These are phyloP conservation scores for Wickerhamomyces hampshirensis DNA, from an alignment of 805 yeast genomes.

Conservation along the genomic window DNA sequence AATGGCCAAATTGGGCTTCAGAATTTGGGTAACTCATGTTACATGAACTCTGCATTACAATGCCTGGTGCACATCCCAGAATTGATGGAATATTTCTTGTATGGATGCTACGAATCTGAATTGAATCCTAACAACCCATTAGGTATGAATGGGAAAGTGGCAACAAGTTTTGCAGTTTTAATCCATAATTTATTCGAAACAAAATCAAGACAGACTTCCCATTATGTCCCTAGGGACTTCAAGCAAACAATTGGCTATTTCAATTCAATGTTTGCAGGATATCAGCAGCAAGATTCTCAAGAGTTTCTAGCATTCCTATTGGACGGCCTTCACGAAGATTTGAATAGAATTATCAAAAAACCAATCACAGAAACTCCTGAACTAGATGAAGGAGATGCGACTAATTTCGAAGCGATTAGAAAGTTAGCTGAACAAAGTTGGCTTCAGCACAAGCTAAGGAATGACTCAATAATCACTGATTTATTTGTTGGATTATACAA, in stretches of 20 bases:
- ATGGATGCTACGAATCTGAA: constrained; percentile 55
- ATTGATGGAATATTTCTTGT: constrained; percentile 67
- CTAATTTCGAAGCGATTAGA: constrained; percentile 47
- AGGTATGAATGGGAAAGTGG: constrained; percentile 81
- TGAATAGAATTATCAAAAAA: constrained; percentile 75
- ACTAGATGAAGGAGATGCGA: constrained; percentile 53
- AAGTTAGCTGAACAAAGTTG: constrained; percentile 72
- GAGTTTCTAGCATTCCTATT: constrained; percentile 84
- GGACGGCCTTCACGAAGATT: constrained; percentile 89
- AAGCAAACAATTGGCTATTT: constrained; percentile 73
- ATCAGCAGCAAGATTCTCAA: constrained; percentile 89
- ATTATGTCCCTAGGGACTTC: constrained; percentile 60
- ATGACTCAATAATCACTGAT: constrained; percentile 81
- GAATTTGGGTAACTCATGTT: constrained; percentile 87
- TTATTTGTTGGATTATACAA: constrained; percentile 88
- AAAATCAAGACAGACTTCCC: constrained; percentile 11
- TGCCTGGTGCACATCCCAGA: constrained; percentile 86
- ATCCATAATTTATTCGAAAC: constrained; percentile 52
- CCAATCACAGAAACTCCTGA: constrained; percentile 92
- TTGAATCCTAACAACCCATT: constrained; percentile 75
- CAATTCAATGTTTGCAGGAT: constrained; percentile 74
- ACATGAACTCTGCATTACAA: constrained; percentile 92
- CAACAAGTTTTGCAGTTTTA: constrained; percentile 65
- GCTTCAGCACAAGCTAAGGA: constrained; percentile 72
- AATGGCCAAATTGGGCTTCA: constrained; percentile 57